Percentiles rank a stretch among this genome's conserved stretches.
Evolutionary conservation across 1,284 basidiomycete species (phyloP).

Genomic region (Fomitiporia mediterranea): DNA sequence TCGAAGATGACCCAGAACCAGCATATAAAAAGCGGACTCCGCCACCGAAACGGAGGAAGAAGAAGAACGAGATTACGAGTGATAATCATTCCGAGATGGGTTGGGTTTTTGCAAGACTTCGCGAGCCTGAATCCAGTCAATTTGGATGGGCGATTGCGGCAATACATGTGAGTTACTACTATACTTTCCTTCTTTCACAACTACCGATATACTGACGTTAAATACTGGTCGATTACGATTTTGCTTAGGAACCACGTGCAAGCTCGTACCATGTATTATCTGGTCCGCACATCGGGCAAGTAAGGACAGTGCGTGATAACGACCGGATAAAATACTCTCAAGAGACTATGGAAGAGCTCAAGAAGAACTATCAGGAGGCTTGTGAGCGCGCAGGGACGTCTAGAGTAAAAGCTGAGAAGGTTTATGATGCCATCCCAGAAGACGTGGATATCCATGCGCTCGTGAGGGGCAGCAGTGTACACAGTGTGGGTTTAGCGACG

Average conservation of each 20-base stretch:
- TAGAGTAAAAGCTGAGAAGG: background rate
- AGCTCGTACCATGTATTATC: slow-evolving; percentile 12
- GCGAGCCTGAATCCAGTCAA: slow-evolving; percentile 4
- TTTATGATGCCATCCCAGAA: background rate
- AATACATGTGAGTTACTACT: slow-evolving; percentile 4
- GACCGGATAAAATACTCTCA: slow-evolving; percentile 12
- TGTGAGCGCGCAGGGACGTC: background rate
- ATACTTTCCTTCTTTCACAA: background rate
- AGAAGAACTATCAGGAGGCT: background rate
- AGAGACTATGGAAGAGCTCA: slow-evolving; percentile 5
- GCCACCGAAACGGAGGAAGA: background rate
- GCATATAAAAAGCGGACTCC: too few species aligned
- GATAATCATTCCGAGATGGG: slow-evolving; percentile 12
- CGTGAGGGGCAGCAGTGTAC: background rate
- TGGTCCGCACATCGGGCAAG: background rate
- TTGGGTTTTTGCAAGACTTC: slow-evolving; percentile 13
- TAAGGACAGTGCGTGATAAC: slow-evolving; percentile 12
- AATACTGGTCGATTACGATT: background rate
- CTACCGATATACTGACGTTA: background rate
- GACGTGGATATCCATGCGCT: background rate
- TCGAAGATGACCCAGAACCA: too few species aligned
- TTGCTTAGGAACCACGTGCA: slow-evolving; percentile 1
- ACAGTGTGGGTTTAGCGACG: background rate
- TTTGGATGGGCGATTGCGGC: slow-evolving; percentile 14
- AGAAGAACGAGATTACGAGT: background rate